Evolutionary conservation across 352 stramenopile genomes (phyloP), one percentile per base, ranked within the genome.

Genomic region (Phytopythium chamaehyphon): DNA sequence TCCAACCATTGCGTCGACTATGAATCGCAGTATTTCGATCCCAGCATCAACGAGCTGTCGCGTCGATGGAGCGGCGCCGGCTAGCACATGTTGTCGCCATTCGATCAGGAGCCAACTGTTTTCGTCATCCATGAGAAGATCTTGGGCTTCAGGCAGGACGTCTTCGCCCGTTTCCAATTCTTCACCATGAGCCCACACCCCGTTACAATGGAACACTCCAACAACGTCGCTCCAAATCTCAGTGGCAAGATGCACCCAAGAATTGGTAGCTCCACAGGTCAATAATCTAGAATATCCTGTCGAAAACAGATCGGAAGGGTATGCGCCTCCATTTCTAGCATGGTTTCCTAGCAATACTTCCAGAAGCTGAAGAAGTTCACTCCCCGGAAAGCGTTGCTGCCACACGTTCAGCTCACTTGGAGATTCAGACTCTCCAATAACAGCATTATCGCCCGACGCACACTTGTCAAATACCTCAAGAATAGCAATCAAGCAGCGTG

Each of bases 1-100:
- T 18, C 57, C 56, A 28, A 55, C 74, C 47, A 80, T 64, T 16
- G 73, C 38, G 24, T 89, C 76, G 1, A 83, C 64, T 19, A 76
- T 47, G 33, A 90, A 62, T 31, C 82, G 74, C 28, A 90, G 47
- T 24, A 88, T 45, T 6, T 47, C 43, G 9, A 45, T 57, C 15
- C 47, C 18, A 5, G 9, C 36, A 43, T 47, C 53, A 33, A 35
- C 6, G 12, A 10, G 33, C 28, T 38, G 21, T 12, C n/a, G n/a
- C 4, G 39, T 11, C 47, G 35, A 26, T 5, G 45, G 39, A 19
- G 31, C 6, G 36, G 22, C 47, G 19, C 21, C n/a, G 36, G 40
- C 37, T n/a, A 55, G 11, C 47, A 44, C 36, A 16, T 66, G 51
- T 23, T 59, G 40, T n/a, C 69, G 44, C 44, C 45, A 55, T 6